Conservation (phyloP, 2,329 filamentous ascomycete genomes). For the Hypomyces rosellus region DNA sequence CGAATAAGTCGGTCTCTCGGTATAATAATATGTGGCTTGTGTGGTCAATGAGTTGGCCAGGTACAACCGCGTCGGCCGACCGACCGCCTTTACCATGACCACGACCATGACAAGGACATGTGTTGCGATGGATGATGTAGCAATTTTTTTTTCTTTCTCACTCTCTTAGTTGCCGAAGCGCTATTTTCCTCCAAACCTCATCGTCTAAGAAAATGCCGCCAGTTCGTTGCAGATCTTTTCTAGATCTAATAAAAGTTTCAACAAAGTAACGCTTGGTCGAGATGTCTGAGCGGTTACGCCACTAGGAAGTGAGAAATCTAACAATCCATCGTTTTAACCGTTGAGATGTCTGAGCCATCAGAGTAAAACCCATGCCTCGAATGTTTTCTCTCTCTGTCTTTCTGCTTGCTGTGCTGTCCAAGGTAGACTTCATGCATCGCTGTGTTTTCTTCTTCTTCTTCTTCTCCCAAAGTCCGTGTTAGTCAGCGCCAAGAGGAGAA, state of each 20-base stretch:
- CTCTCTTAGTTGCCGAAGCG: not conserved
- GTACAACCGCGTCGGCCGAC: not conserved
- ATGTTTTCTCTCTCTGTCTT: too few relatives aligned
- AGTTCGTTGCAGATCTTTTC: not conserved
- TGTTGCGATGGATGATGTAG: not conserved
- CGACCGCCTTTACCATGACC: conserved; percentile 3
- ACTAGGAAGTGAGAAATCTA: too few relatives aligned
- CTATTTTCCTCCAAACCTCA: not conserved
- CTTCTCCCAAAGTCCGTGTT: too few relatives aligned
- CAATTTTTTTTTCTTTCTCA: not conserved
- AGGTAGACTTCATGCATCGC: too few relatives aligned
- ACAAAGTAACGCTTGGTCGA: too few relatives aligned
- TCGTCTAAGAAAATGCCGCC: not conserved
- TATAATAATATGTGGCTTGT: not conserved
- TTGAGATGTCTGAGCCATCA: too few relatives aligned
- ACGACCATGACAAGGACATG: not conserved
- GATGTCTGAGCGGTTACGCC: too few relatives aligned
- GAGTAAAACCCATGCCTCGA: too few relatives aligned
- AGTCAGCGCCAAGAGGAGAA: too few relatives aligned
- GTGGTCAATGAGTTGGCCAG: conserved; percentile 6
- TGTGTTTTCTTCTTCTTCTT: too few relatives aligned
- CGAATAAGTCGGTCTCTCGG: conserved; percentile 1
- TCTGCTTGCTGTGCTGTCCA: too few relatives aligned
- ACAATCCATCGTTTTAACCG: too few relatives aligned
- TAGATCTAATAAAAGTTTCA: not conserved